Conservation (phyloP, 2,329 filamentous ascomycete genomes). For the Fusarium virguliforme region DNA sequence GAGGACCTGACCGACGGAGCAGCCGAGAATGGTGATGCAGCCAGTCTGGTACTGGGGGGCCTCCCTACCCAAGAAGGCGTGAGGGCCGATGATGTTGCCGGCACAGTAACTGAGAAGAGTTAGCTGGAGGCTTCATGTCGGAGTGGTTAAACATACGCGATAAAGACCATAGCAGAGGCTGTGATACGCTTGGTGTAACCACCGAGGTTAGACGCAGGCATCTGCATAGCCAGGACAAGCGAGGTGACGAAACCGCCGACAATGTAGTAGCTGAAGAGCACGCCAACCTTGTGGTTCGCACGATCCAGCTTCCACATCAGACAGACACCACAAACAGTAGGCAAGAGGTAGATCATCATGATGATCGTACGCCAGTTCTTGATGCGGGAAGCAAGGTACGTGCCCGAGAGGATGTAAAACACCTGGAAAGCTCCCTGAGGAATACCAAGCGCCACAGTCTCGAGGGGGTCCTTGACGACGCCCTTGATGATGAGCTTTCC, state of each 20-base stretch:
- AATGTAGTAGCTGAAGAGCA: constrained; percentile 69
- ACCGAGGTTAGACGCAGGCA: constrained; percentile 65
- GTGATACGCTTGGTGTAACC: constrained; percentile 66
- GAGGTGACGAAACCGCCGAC: constrained; percentile 65
- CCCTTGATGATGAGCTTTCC: constrained; percentile 69
- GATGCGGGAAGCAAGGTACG: constrained; percentile 65
- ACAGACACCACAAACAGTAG: constrained; percentile 64
- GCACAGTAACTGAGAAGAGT: not conserved
- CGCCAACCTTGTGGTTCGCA: constrained; percentile 59
- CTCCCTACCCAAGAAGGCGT: constrained; percentile 62
- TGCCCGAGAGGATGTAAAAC: constrained; percentile 66
- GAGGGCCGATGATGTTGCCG: constrained; percentile 45
- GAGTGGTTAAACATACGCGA: constrained; percentile 57
- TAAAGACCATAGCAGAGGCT: constrained; percentile 63
- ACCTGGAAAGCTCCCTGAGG: constrained; percentile 69
- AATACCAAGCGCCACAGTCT: constrained; percentile 68
- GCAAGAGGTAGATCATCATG: constrained; percentile 67
- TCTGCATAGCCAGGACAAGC: constrained; percentile 68
- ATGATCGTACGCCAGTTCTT: constrained; percentile 65
- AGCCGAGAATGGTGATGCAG: constrained; percentile 57
- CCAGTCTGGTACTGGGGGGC: constrained; percentile 67
- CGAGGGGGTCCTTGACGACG: constrained; percentile 52
- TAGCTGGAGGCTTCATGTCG: not conserved
- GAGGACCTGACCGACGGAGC: constrained; percentile 38
- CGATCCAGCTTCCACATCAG: constrained; percentile 66